Evolutionary conservation across 331 rosid species (phyloP).

Genomic region (Quercus phellos): DNA sequence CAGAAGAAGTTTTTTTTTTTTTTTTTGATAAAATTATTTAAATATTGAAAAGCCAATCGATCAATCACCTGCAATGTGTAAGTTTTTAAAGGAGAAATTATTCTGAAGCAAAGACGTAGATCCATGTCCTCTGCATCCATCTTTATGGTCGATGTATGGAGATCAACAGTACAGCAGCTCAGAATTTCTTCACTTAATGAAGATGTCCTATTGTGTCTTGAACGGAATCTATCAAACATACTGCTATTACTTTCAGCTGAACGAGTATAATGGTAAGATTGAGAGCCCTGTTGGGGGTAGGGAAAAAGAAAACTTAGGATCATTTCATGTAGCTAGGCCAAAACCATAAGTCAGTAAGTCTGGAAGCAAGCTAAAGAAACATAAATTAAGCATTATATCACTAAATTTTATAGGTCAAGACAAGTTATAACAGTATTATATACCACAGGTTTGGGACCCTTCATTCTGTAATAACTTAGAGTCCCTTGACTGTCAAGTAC

Average conservation of each 20-base stretch:
- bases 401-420: not conserved
- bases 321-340: not conserved
- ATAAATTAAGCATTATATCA: not conserved
- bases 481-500: slow-evolving; percentile 75
- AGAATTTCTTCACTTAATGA: slow-evolving; percentile 68
- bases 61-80: slow-evolving; percentile 81
- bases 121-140: slow-evolving; percentile 94
- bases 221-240: slow-evolving; percentile 88
- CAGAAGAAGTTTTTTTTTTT: not conserved
- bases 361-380: not conserved
- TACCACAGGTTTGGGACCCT: slow-evolving; percentile 74
- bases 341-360: not conserved
- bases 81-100: slow-evolving; percentile 82
- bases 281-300: slow-evolving; percentile 51
- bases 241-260: slow-evolving; percentile 70
- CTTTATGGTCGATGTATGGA: slow-evolving; percentile 83
- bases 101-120: slow-evolving; percentile 92
- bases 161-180: slow-evolving; percentile 66
- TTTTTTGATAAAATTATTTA: not conserved
- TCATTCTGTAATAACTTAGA: slow-evolving; percentile 65
- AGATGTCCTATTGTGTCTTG: slow-evolving; percentile 55
- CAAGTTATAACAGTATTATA: slow-evolving; percentile 25
- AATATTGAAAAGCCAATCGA: slow-evolving; percentile 16
- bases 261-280: slow-evolving; percentile 54
- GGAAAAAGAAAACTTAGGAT: slow-evolving; percentile 26